phyloP scores from a whole-genome alignment of 139 green algal genomes.

The Micromonas commoda region DNA sequence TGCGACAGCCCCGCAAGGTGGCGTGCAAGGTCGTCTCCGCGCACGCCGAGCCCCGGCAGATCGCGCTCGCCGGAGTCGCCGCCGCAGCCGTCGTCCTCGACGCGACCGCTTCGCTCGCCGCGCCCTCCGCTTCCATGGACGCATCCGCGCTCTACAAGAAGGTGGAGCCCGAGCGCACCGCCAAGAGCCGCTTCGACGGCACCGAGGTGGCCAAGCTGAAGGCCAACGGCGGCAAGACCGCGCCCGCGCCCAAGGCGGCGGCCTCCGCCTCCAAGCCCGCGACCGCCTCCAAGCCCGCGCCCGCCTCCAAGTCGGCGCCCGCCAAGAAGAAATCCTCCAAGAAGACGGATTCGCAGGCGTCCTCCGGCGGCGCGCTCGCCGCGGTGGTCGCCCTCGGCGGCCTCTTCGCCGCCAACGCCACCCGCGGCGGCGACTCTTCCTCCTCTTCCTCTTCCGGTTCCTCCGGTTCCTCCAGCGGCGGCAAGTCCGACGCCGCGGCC shows the following conservation, averaged over 20 bases:
- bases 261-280: background rate
- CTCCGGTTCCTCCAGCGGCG: background rate
- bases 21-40: too few species aligned
- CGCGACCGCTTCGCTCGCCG: background rate
- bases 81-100: background rate
- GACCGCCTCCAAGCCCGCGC: background rate
- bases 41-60: too few species aligned
- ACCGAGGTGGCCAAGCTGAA: background rate
- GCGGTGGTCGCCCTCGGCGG: background rate
- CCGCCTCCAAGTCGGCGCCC: background rate
- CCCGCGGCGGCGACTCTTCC: background rate
- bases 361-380: background rate
- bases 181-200: background rate
- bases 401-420: background rate
- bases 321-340: background rate
- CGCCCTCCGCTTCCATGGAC: background rate
- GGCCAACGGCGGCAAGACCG: background rate
- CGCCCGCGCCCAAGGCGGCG: background rate
- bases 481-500: background rate
- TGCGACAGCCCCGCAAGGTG: too few species aligned
- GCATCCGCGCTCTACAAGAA: background rate
- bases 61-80: background rate
- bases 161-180: conserved; percentile 4
- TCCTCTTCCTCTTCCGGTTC: background rate
- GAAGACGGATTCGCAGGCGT: background rate